phyloP scores from a whole-genome alignment of 768 basidiomycete genomes.

The Rhizopogon vesiculosus region DNA sequence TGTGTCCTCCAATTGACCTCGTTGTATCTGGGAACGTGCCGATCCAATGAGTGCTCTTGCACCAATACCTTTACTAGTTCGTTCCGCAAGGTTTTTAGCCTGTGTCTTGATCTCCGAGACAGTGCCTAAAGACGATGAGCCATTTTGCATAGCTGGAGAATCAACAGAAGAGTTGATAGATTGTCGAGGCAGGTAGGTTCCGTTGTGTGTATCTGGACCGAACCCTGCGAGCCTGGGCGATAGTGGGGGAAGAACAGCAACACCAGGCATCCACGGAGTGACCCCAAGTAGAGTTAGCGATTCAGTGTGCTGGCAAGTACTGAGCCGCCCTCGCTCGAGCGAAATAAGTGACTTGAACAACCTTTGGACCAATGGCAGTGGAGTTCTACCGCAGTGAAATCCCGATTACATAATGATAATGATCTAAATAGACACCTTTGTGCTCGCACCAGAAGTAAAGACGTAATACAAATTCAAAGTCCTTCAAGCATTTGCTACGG shows the following conservation, averaged over 20 bases:
- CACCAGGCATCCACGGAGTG: conserved; percentile 34
- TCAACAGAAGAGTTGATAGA: neutral
- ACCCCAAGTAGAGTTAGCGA: neutral
- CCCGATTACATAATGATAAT: neutral
- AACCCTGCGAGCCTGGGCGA: conserved; percentile 22
- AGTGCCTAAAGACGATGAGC: conserved; percentile 18
- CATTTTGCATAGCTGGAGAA: conserved; percentile 37
- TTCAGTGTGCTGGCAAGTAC: conserved; percentile 1
- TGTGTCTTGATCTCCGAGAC: conserved; percentile 45
- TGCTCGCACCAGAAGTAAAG: too few relatives aligned
- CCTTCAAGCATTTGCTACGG: neutral
- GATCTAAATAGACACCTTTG: too few relatives aligned
- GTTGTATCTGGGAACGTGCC: conserved; percentile 53
- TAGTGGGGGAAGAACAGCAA: conserved; percentile 36
- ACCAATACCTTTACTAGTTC: conserved; percentile 54
- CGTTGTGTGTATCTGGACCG: conserved; percentile 24
- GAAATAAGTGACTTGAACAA: conserved; percentile 9
- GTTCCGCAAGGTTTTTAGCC: conserved; percentile 43
- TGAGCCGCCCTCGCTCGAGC: neutral
- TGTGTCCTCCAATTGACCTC: conserved; percentile 48
- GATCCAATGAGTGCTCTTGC: conserved; percentile 55
- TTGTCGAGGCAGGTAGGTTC: conserved; percentile 8
- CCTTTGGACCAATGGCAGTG: neutral
- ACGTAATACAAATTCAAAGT: too few relatives aligned
- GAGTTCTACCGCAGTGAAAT: too few relatives aligned